Evolutionary conservation across 2,329 filamentous ascomycete genomes (phyloP).

Genomic region (Dissoconium aciculare): DNA sequence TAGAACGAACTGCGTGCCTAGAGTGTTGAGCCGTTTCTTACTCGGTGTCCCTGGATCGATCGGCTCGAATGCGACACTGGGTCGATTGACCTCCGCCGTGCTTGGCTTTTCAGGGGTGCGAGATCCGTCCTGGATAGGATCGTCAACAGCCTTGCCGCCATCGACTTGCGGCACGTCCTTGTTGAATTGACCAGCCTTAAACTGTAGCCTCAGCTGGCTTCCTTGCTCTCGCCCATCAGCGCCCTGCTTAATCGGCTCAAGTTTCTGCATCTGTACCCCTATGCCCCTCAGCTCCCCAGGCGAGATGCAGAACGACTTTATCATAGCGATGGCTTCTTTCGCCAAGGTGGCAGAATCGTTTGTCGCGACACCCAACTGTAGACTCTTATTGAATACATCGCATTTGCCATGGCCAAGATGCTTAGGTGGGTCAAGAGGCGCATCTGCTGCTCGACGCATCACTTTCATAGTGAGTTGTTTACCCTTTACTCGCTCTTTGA

Average conservation of each 20-base stretch:
- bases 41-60: slow-evolving; percentile 30
- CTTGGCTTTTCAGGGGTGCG: slow-evolving; percentile 20
- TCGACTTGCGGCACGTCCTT: slow-evolving; percentile 25
- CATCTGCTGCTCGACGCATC: slow-evolving; percentile 74
- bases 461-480: slow-evolving; percentile 85
- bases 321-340: slow-evolving; percentile 70
- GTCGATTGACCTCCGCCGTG: slow-evolving; percentile 17
- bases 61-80: slow-evolving; percentile 24
- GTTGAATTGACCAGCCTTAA: slow-evolving; percentile 49
- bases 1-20: slow-evolving; percentile 83
- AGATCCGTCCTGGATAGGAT: slow-evolving; percentile 35
- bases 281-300: slow-evolving; percentile 87
- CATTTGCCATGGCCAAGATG: slow-evolving; percentile 92
- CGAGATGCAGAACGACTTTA: slow-evolving; percentile 68
- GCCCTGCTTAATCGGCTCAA: slow-evolving; percentile 59
- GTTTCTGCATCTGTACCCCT: slow-evolving; percentile 83
- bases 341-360: slow-evolving; percentile 56
- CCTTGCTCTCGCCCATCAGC: slow-evolving; percentile 43
- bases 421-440: slow-evolving; percentile 80
- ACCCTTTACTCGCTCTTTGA: slow-evolving; percentile 75
- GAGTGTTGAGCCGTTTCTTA: slow-evolving; percentile 58
- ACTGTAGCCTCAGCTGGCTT: slow-evolving; percentile 66
- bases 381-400: slow-evolving; percentile 82
- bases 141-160: slow-evolving; percentile 16
- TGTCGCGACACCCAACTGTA: slow-evolving; percentile 69